Evolutionary conservation across 768 basidiomycete genomes (phyloP), one percentile per base, ranked within the genome.

Genomic region (Hypsizygus marmoreus): DNA sequence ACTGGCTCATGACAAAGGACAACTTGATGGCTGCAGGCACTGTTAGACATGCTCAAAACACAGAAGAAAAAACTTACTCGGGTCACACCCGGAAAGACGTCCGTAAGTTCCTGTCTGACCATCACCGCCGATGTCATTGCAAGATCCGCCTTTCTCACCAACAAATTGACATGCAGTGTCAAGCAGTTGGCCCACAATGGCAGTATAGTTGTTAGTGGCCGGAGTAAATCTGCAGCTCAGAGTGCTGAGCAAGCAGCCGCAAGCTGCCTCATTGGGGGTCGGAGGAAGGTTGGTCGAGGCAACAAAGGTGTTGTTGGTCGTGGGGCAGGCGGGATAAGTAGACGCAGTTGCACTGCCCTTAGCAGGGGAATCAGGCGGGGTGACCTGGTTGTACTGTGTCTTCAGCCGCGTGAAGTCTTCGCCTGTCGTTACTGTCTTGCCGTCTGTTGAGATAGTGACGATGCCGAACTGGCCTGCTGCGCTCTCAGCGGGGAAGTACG

Each of bases 401-500:
- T 76, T 65, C 35, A 95, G 78, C 40, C 76, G 74, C 47, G 68
- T 63, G 62, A 86, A 95, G 62, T 95, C 92, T 9, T 71, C 71
- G 54, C 75, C 76, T 19, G 80, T 74, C 6, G 80, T 84, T 39
- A 91, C 88, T 4, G 86, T 84, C 35, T 56, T 75, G 47, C 76
- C 77, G 58, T 88, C 85, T 2, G 72, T 2, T 2, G 82, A 83
- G 49, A 95, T 77, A 20, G 76, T 90, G 50, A 91, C 87, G 76
- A 95, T 88, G 19, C 94, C 94, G 53, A 89, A 97, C 56, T 86
- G 70, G 39, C 90, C 90, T 41, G 75, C 70, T 6, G 74, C 79
- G 53, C 84, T 85, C n/a, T 59, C 36, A 14, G 90, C 90, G 2
- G 89, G 87, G 79, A 95, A 94, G 66, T 95, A 95, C 38, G 84